Conservation (phyloP, 495 filamentous ascomycete genomes). For the Astrothelium subdiscretum region DNA sequence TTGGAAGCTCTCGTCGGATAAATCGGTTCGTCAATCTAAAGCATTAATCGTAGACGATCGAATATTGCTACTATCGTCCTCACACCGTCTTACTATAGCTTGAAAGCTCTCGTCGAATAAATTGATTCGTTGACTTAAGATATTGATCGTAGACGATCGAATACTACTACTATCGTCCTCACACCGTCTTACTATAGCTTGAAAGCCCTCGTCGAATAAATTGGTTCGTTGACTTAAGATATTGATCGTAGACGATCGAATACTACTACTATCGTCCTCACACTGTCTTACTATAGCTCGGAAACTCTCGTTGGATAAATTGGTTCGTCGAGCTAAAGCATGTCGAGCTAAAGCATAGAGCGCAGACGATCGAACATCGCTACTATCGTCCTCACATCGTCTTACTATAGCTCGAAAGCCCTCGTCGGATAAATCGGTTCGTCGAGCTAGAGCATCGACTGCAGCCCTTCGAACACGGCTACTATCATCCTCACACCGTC, state of each 20-base stretch:
- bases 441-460: no score
- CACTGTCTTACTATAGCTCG: neutral
- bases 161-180: neutral
- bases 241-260: neutral
- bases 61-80: constrained; percentile 2
- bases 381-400: neutral
- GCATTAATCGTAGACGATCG: neutral
- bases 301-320: neutral
- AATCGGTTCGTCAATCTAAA: neutral
- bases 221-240: neutral
- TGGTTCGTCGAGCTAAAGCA: neutral
- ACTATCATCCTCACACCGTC: no score
- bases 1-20: neutral
- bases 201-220: neutral
- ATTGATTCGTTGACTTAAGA: neutral
- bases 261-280: neutral
- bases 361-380: neutral
- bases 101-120: neutral
- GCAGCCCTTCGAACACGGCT: no score
- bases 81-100: neutral
- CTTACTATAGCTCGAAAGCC: no score
- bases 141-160: neutral
- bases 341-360: neutral
- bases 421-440: no score
- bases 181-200: neutral